These are phyloP conservation scores for Hirschioporus abietinus DNA, from an alignment of 768 basidiomycete species.

Conservation along the genomic window DNA sequence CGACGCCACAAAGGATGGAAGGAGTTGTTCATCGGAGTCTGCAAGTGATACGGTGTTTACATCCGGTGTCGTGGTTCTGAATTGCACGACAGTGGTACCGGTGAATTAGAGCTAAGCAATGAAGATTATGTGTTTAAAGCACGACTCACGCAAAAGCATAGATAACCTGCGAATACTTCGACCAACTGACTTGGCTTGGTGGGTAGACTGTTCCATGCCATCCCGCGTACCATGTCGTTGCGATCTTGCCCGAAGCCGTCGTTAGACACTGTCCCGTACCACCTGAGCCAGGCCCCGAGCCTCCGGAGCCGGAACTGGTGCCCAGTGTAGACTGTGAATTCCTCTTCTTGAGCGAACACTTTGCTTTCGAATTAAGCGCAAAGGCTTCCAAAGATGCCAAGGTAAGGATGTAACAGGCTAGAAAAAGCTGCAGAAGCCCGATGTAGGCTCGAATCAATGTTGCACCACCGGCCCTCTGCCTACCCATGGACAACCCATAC, in stretches of 20 bases:
- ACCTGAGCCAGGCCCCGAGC: background rate
- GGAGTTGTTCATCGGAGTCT: slow-evolving; percentile 40
- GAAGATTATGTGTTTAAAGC: no score
- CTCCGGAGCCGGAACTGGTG: background rate
- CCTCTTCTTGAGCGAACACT: background rate
- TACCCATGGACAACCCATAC: background rate
- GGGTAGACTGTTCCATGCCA: slow-evolving; percentile 55
- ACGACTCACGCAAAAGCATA: slow-evolving; percentile 60
- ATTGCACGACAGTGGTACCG: background rate
- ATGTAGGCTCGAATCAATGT: background rate
- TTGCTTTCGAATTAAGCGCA: background rate
- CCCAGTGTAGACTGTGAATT: background rate
- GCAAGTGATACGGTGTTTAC: slow-evolving; percentile 27
- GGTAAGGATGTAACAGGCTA: background rate
- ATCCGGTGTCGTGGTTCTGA: slow-evolving; percentile 30
- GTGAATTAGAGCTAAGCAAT: background rate
- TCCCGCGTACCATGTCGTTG: slow-evolving; percentile 62
- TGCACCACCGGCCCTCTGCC: no score
- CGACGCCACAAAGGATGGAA: slow-evolving; percentile 52
- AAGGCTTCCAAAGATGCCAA: background rate
- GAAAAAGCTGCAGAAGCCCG: background rate
- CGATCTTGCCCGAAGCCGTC: slow-evolving; percentile 23
- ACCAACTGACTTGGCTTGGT: slow-evolving; percentile 55
- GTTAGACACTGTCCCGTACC: background rate
- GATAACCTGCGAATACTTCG: slow-evolving; percentile 58